Conservation (phyloP, 2,329 filamentous ascomycete species). For the Cladophialophora exuberans region DNA sequence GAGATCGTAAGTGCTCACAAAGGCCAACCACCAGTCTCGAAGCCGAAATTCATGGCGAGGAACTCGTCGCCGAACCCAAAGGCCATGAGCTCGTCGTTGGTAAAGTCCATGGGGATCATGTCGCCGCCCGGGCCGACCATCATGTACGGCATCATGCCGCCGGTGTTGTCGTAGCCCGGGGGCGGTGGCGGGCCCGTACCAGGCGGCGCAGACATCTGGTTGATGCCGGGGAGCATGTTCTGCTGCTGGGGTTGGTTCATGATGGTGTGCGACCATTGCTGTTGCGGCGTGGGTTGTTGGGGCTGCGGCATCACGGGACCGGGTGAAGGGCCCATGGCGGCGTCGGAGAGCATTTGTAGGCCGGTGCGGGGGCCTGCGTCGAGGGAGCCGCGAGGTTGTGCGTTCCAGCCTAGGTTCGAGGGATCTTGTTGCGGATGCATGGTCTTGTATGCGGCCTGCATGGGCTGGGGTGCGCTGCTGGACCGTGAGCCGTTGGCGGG, state of each 20-base stretch:
- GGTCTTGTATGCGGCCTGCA: constrained; percentile 17
- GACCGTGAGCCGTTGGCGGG: constrained; percentile 15
- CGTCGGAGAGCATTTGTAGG: constrained; percentile 36
- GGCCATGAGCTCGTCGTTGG: constrained; percentile 34
- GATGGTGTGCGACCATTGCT: constrained; percentile 29
- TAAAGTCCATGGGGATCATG: constrained; percentile 31
- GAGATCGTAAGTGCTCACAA: constrained; percentile 1
- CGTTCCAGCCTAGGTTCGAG: constrained; percentile 19
- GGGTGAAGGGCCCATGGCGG: constrained; percentile 31
- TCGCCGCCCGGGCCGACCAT: constrained; percentile 23
- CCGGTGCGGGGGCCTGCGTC: constrained; percentile 26
- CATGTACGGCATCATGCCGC: constrained; percentile 30
- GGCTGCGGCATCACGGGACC: constrained; percentile 21
- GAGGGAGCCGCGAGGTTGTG: constrained; percentile 18
- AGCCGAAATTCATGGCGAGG: constrained; percentile 35
- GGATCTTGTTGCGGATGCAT: constrained; percentile 27
- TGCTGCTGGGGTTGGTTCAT: constrained; percentile 17
- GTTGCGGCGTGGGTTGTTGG: constrained; percentile 11
- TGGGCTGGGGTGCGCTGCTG: constrained; percentile 1
- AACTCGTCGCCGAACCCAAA: constrained; percentile 35
- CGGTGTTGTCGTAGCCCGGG: constrained; percentile 4
- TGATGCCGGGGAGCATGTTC: constrained; percentile 27
- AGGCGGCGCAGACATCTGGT: constrained; percentile 24
- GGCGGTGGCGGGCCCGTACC: no score
- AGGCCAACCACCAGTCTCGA: constrained; percentile 30